Conservation (phyloP, 2,329 filamentous ascomycete species). For the Zopfia rhizophila region DNA sequence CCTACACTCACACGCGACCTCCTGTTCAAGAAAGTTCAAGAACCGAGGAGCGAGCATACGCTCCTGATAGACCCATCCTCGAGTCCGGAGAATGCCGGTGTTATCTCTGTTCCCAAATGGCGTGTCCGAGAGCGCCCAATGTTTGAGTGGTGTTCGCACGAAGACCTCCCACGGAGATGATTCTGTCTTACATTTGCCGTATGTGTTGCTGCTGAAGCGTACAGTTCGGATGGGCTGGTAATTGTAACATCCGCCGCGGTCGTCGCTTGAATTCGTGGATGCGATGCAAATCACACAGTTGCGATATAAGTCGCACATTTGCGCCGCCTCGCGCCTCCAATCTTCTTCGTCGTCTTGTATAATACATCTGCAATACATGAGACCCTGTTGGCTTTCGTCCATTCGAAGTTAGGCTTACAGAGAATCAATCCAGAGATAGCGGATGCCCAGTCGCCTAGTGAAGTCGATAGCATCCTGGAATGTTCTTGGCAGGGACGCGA, state of each 20-base stretch:
- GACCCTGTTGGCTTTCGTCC: no score
- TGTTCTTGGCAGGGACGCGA: constrained; percentile 12
- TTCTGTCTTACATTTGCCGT: constrained; percentile 23
- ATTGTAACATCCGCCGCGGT: constrained; percentile 31
- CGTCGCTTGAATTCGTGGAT: constrained; percentile 30
- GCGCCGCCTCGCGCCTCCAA: constrained; percentile 35
- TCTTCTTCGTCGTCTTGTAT: constrained; percentile 33
- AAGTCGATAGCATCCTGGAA: constrained; percentile 23
- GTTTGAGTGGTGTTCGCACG: no score
- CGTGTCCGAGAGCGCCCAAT: no score
- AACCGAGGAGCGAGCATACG: constrained; percentile 30
- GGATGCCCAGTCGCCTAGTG: constrained; percentile 12
- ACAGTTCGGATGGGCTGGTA: constrained; percentile 23
- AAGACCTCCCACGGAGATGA: no score
- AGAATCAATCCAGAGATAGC: constrained; percentile 29
- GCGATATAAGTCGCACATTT: constrained; percentile 39
- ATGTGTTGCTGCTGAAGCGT: constrained; percentile 19
- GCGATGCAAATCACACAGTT: constrained; percentile 32
- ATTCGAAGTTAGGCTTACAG: no score
- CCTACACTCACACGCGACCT: no score
- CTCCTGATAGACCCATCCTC: constrained; percentile 39
- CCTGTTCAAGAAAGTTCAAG: constrained; percentile 30
- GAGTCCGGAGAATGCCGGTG: constrained; percentile 29
- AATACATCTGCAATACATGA: constrained; percentile 28
- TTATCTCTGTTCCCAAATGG: no score